A percentile compares a stretch with the other conserved stretches of the same genome.
These are phyloP conservation scores for Cytospora leucostoma DNA, from an alignment of 2,329 filamentous ascomycete species.

Conservation along the genomic window DNA sequence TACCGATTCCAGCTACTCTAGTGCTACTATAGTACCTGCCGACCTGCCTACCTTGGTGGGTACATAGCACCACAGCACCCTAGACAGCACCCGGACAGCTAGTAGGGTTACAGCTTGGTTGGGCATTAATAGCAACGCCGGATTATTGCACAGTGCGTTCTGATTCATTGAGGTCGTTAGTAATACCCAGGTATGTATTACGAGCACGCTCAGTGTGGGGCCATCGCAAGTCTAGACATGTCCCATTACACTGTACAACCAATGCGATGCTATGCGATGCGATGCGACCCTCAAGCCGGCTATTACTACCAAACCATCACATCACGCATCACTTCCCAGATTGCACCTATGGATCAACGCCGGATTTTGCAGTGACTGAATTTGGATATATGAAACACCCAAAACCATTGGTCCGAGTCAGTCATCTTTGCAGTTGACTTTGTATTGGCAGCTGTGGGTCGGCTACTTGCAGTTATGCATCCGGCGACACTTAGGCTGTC, in stretches of 20 bases:
- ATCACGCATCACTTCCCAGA: conserved; percentile 1
- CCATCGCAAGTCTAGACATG: background rate
- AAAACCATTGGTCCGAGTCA: background rate
- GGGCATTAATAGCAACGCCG: conserved; percentile 16
- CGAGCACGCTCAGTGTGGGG: background rate
- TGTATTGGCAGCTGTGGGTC: background rate
- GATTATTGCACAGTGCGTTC: conserved; percentile 12
- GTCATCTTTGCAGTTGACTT: background rate
- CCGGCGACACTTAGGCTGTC: background rate
- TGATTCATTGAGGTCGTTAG: too few relatives aligned
- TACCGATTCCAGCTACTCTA: background rate
- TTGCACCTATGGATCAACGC: background rate
- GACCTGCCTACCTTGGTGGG: too few relatives aligned
- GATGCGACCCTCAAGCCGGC: conserved; percentile 3
- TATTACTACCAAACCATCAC: conserved; percentile 10
- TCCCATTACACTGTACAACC: conserved; percentile 12
- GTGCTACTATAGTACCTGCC: background rate
- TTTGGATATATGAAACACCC: background rate
- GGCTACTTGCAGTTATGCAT: background rate
- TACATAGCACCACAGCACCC: too few relatives aligned
- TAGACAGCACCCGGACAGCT: too few relatives aligned
- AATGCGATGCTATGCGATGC: background rate
- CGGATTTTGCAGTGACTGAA: background rate
- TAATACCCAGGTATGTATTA: too few relatives aligned
- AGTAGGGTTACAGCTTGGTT: background rate